Evolutionary conservation across 495 filamentous ascomycete species (phyloP).

Genomic region (Podospora pseudopauciseta): DNA sequence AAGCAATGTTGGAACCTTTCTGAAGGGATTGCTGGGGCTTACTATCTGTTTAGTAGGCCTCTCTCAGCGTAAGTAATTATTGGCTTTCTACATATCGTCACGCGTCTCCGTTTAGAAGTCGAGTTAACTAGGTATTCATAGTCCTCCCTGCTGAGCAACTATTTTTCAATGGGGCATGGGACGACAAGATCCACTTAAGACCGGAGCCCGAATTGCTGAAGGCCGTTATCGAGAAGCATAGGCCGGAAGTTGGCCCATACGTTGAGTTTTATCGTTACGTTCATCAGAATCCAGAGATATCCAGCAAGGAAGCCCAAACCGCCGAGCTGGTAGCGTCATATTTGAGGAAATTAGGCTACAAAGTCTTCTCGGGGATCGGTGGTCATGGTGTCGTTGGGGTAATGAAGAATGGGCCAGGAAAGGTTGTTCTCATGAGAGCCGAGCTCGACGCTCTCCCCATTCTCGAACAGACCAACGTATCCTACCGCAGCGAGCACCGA

Average conservation of each 20-base stretch:
- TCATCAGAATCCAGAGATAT: conserved; percentile 50
- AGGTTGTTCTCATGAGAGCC: conserved; percentile 53
- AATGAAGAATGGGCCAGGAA: conserved; percentile 52
- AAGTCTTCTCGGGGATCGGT: conserved; percentile 49
- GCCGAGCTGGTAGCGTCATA: conserved; percentile 41
- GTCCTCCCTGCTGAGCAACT: neutral
- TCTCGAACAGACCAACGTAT: conserved; percentile 52
- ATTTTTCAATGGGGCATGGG: neutral
- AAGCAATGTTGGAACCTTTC: no score
- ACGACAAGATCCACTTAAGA: neutral
- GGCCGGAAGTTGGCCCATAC: conserved; percentile 24
- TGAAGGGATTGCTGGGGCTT: neutral
- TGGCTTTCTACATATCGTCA: no score
- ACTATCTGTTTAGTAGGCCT: neutral
- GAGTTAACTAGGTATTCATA: neutral
- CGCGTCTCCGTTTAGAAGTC: neutral
- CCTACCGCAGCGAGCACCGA: conserved; percentile 50
- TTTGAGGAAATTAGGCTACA: conserved; percentile 42
- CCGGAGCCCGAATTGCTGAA: neutral
- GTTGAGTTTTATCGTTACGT: conserved; percentile 48
- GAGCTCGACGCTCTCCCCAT: conserved; percentile 63
- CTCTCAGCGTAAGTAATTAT: neutral
- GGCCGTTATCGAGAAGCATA: neutral
- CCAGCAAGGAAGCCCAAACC: conserved; percentile 46
- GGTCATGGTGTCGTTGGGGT: conserved; percentile 55